Evolutionary conservation across 2,329 filamentous ascomycete genomes (phyloP), one percentile per base, ranked within the genome.

Genomic region (Gnomoniopsis smithogilvyi): DNA sequence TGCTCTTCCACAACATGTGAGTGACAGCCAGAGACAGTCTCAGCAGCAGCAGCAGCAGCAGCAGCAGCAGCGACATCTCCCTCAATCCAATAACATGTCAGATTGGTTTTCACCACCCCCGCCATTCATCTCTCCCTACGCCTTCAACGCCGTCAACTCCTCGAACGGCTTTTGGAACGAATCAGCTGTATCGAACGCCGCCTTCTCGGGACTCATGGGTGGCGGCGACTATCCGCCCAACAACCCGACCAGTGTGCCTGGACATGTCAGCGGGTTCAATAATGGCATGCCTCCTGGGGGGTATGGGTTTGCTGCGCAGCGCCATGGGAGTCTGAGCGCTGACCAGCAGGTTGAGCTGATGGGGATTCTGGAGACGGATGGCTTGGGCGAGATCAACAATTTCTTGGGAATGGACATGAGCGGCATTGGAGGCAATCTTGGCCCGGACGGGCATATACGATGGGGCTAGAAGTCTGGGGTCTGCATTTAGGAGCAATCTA

Each of bases 311-410:
- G 68, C 72, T 3, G 72, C 75, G 26, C 82, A 83, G 69, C 82
- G 80, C 60, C 85, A 85, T 67, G 91, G 86, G 64, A 90, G 81
- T 60, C 77, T 96, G 34, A 93, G 87, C 60, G 88, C 92, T 63
- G 84, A 91, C 67, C 91, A 96, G 72, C 91, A 95, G 73, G 75
- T 88, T 63, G 90, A 96, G 75, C 77, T 96, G 41, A 92, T 96
- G 89, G 85, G 87, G 57, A 86, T 87, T 51, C 80, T 96, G 36
- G 90, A 95, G 71, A 89, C 78, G 65, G 83, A 88, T 64, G 86
- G 85, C 0, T 75, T 87, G 69, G 77, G 76, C 26, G 85, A 87
- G 53, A 87, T 88, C 65, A 80, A 87, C 63, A 78, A 78, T 15
- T 84, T 85, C 58, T 72, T 88, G 65, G 84, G 73, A 54, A 74